Percentiles rank a stretch among this genome's conserved stretches.
Evolutionary conservation across 768 basidiomycete genomes (phyloP).

Genomic region (Candolleomyces eurysporus): DNA sequence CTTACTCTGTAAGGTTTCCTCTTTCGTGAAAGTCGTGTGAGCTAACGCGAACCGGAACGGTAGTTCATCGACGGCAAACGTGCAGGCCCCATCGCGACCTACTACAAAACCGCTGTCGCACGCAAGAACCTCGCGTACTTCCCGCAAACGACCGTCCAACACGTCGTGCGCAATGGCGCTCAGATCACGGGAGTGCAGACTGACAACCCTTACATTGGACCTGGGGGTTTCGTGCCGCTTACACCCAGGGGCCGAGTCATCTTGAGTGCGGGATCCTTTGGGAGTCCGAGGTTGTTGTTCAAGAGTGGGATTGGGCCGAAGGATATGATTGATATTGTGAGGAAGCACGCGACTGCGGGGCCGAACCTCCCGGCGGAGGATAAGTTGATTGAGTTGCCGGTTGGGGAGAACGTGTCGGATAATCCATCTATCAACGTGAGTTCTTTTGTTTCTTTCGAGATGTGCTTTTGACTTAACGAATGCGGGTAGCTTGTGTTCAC

Average conservation of each 20-base stretch:
- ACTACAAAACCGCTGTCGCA: conserved; percentile 53
- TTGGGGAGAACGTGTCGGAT: conserved; percentile 51
- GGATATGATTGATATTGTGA: conserved; percentile 54
- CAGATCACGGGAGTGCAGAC: conserved; percentile 59
- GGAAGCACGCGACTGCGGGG: conserved; percentile 43
- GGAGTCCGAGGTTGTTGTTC: conserved; percentile 57
- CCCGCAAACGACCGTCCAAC: conserved; percentile 45
- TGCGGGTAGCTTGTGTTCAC: conserved; percentile 53
- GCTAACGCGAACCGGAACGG: neutral
- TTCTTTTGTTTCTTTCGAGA: conserved; percentile 4
- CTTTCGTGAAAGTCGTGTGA: neutral
- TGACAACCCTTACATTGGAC: conserved; percentile 55
- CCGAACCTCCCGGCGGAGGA: conserved; percentile 44
- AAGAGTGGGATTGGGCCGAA: conserved; percentile 59
- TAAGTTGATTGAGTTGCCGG: conserved; percentile 59
- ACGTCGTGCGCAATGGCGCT: conserved; percentile 55
- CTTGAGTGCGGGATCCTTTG: conserved; percentile 56
- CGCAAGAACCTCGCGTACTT: conserved; percentile 52
- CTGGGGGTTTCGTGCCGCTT: conserved; percentile 53
- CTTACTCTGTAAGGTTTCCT: conserved; percentile 32
- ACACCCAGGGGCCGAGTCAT: conserved; percentile 58
- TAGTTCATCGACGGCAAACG: conserved; percentile 46
- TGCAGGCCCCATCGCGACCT: conserved; percentile 58
- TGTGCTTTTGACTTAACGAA: neutral
- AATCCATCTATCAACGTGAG: conserved; percentile 63